Evolutionary conservation across 306 rosid genomes (phyloP).

Genomic region (Dryas drummondii): DNA sequence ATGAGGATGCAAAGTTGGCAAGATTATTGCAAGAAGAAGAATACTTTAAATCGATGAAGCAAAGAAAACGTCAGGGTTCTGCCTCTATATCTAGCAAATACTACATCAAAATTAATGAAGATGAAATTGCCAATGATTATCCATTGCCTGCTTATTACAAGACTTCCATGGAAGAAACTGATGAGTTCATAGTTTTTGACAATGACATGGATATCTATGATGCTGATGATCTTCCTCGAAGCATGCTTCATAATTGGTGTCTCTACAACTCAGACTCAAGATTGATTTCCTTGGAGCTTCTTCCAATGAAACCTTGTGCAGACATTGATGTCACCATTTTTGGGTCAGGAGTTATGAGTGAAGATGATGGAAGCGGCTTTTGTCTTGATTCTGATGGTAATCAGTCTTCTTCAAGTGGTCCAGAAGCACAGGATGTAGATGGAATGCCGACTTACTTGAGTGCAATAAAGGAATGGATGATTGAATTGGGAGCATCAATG

Average conservation of each 20-base stretch:
- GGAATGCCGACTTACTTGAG: conserved; percentile 90
- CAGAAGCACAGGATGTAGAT: conserved; percentile 50
- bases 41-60: conserved; percentile 66
- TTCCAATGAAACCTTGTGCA: conserved; percentile 92
- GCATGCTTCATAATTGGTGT: conserved; percentile 88
- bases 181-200: conserved; percentile 65
- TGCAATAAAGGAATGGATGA: conserved; percentile 96
- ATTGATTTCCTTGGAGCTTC: conserved; percentile 88
- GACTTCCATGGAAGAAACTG: conserved; percentile 63
- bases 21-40: conserved; percentile 88
- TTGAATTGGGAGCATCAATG: conserved; percentile 91
- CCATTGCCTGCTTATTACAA: conserved; percentile 91
- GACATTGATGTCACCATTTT: conserved; percentile 89
- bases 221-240: conserved; percentile 70
- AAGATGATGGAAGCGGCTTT: conserved; percentile 87
- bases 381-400: conserved; percentile 61
- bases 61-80: conserved; percentile 53
- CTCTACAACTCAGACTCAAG: conserved; percentile 86
- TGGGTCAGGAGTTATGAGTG: conserved; percentile 86
- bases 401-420: conserved; percentile 59
- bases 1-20: conserved; percentile 76
- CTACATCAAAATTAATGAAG: conserved; percentile 88
- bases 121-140: conserved; percentile 91
- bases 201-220: conserved; percentile 51
- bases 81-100: conserved; percentile 43